These are phyloP conservation scores for Amauroascus verrucosus DNA, from an alignment of 2,329 filamentous ascomycete genomes.

Conservation along the genomic window DNA sequence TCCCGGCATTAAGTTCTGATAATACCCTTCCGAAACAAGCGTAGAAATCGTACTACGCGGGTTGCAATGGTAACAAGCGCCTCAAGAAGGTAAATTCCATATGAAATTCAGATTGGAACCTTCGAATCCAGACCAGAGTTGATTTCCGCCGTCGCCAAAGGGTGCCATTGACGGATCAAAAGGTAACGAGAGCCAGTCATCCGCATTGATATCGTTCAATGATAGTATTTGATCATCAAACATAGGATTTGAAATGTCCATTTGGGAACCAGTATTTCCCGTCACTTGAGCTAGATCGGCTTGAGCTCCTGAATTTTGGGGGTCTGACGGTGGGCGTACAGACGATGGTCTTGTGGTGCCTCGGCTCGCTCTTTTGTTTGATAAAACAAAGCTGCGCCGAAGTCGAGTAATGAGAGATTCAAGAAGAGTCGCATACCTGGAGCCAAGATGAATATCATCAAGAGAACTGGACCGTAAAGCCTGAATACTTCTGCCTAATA, in stretches of 20 bases:
- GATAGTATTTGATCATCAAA: conserved; percentile 14
- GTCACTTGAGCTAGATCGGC: background rate
- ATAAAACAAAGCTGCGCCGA: conserved; percentile 30
- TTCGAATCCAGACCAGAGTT: conserved; percentile 32
- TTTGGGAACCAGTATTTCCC: background rate
- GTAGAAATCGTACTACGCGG: background rate
- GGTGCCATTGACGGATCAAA: conserved; percentile 38
- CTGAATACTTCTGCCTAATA: conserved; percentile 40
- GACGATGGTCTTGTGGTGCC: conserved; percentile 23
- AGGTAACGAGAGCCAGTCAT: conserved; percentile 36
- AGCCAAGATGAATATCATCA: conserved; percentile 45
- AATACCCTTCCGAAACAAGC: background rate
- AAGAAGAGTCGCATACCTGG: conserved; percentile 42
- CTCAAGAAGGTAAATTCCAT: conserved; percentile 34
- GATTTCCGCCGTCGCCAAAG: conserved; percentile 31
- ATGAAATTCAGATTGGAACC: conserved; percentile 35
- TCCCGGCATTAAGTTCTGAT: too few relatives aligned
- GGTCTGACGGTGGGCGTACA: conserved; percentile 23
- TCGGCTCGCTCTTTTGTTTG: conserved; percentile 23
- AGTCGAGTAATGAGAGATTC: conserved; percentile 38
- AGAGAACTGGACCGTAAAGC: conserved; percentile 41
- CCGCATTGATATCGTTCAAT: conserved; percentile 18
- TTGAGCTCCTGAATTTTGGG: conserved; percentile 14
- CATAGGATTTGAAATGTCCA: conserved; percentile 11
- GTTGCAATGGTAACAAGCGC: background rate